Evolutionary conservation across 208 protist genomes (phyloP), one percentile per base, ranked within the genome.

Genomic region (Porcisia deanei): DNA sequence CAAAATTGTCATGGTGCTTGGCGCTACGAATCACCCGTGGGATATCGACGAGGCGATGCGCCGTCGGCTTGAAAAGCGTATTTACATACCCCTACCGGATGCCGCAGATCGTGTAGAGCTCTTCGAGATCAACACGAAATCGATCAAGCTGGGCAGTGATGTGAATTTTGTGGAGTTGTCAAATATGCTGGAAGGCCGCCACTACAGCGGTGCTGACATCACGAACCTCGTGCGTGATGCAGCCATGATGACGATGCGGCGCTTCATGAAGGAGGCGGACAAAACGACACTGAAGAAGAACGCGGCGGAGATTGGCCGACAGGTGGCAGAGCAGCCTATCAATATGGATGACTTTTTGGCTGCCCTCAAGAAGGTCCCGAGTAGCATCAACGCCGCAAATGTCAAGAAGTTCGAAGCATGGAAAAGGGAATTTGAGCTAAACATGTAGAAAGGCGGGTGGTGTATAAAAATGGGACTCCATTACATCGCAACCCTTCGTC

Each of bases 31-130:
- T 76, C 91, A 95, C 66, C 96, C 96, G 18, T 97, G 93, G 90
- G 93, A 96, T 66, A 96, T 98, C 68, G 96, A 98, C 85, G 94
- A 97, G 65, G 96, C 96, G 10, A 94, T 97, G 87, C 90, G 94
- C 18, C 89, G 96, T 8, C 90, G 96, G 30, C 81, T 98, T 14
- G 94, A 98, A 78, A 98, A 98, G 79, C 87, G 96, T 63, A 97
- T 98, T 59, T 98, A 97, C 84, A 97, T 98, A 53, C 85, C 95
- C 14, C 86, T 98, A 57, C 96, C 96, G 12, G 82, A 94, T 63
- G 76, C 79, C 39, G 75, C 82, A 1, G 90, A 96, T 76, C 87
- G 91, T 61, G 60, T 95, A n/a, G 88, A 91, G 81, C 76, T 98
- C 16, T 96, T 95, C 80, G 75, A 82, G 47, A 96, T 96, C 75